A percentile compares a stretch with the other conserved stretches of the same genome.
phyloP scores from a whole-genome alignment of 2,329 filamentous ascomycete genomes.

The Neonectria faginata region DNA sequence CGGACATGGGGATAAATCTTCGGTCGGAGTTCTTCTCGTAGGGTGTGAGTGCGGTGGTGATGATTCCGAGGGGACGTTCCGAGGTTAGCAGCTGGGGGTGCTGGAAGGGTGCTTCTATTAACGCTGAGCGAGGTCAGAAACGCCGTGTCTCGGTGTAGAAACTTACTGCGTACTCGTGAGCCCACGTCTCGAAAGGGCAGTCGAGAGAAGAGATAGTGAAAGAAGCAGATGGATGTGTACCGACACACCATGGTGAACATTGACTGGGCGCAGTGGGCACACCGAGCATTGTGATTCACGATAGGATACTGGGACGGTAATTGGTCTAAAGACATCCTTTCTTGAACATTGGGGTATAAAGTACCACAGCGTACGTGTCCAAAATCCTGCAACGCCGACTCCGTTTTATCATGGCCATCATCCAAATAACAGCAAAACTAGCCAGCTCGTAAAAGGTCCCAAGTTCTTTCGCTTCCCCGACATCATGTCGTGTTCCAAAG shows the following conservation, averaged over 20 bases:
- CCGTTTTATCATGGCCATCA: slow-evolving; percentile 16
- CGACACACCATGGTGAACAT: neutral
- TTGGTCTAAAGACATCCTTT: neutral
- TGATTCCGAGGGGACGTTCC: neutral
- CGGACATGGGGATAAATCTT: neutral
- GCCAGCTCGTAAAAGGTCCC: neutral
- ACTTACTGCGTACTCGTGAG: neutral
- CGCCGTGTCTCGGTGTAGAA: neutral
- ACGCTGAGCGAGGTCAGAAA: neutral
- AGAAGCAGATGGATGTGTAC: neutral
- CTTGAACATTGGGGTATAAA: slow-evolving; percentile 29
- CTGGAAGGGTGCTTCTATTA: neutral
- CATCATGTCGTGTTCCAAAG: neutral
- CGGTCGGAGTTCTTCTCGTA: neutral
- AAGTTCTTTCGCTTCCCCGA: slow-evolving; percentile 1
- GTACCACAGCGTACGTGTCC: slow-evolving; percentile 20
- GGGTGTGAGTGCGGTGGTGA: neutral
- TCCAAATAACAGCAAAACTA: neutral
- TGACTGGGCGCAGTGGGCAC: neutral
- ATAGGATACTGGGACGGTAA: neutral
- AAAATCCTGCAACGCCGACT: slow-evolving; percentile 18
- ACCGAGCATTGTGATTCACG: neutral
- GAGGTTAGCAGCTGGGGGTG: neutral
- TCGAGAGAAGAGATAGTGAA: neutral
- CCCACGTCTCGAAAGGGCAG: neutral